phyloP scores from a whole-genome alignment of 257 asterid genomes.

The Asclepias syriaca region DNA sequence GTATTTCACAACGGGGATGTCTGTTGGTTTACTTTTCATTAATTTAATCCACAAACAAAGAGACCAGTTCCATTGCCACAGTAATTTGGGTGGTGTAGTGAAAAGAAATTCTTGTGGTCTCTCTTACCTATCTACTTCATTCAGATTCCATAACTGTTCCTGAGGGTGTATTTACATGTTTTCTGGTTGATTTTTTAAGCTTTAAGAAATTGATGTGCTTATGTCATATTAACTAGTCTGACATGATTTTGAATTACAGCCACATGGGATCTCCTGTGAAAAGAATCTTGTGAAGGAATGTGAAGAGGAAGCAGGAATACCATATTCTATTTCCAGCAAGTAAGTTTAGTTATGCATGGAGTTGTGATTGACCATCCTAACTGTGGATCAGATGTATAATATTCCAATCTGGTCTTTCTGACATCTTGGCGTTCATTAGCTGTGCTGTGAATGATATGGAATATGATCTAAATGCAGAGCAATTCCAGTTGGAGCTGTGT shows the following conservation, averaged over 20 bases:
- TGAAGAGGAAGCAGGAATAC: conserved; percentile 94
- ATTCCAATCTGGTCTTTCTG: neutral
- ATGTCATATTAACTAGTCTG: neutral
- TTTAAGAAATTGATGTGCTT: conserved; percentile 7
- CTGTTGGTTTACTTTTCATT: neutral
- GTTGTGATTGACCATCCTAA: neutral
- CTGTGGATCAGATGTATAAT: conserved; percentile 1
- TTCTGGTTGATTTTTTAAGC: conserved; percentile 2
- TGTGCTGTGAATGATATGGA: conserved; percentile 2
- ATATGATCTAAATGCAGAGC: conserved; percentile 49
- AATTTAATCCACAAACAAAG: neutral
- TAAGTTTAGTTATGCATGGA: conserved; percentile 23
- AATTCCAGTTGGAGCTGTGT: conserved; percentile 76
- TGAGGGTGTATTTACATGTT: neutral
- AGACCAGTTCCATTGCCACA: neutral
- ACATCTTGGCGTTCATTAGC: neutral
- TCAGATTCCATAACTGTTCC: neutral
- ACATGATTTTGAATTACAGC: conserved; percentile 37
- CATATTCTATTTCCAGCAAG: conserved; percentile 60
- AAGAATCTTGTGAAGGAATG: conserved; percentile 88
- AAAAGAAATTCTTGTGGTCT: neutral
- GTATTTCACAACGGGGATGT: neutral
- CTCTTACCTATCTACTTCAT: neutral
- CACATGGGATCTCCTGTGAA: conserved; percentile 75
- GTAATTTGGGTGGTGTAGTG: neutral